These are phyloP conservation scores for Hippophae rhamnoides DNA, from an alignment of 306 rosid genomes.

Conservation along the genomic window DNA sequence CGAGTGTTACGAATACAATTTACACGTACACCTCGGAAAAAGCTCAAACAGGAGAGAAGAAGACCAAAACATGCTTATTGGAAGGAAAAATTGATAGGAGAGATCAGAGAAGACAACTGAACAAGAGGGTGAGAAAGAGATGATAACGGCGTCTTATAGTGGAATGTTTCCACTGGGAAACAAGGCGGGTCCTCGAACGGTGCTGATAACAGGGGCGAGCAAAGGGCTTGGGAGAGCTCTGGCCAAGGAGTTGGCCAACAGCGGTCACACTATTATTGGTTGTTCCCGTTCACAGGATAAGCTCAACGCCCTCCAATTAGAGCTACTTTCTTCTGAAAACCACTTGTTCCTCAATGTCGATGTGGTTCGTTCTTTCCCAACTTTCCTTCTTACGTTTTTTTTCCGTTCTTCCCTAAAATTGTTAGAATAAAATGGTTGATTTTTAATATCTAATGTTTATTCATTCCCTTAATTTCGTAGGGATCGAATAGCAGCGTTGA, in stretches of 20 bases:
- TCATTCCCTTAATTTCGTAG: slow-evolving; percentile 16
- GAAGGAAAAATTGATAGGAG: too few species aligned
- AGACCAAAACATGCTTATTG: too few species aligned
- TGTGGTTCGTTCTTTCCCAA: slow-evolving; percentile 26
- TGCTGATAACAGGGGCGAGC: slow-evolving; percentile 71
- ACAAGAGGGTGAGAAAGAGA: neutral
- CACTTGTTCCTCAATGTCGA: slow-evolving; percentile 57
- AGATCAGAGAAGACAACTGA: too few species aligned
- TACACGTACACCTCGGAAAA: too few species aligned
- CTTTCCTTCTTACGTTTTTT: neutral
- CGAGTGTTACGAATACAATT: too few species aligned
- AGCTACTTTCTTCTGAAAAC: slow-evolving; percentile 29
- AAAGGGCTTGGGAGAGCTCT: slow-evolving; percentile 72
- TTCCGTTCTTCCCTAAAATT: neutral
- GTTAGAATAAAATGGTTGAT: neutral
- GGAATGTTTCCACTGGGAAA: neutral
- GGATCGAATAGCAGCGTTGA: slow-evolving; percentile 44
- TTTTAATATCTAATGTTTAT: neutral
- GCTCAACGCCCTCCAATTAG: slow-evolving; percentile 45
- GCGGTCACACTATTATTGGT: slow-evolving; percentile 66
- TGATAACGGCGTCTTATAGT: neutral
- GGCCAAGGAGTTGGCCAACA: slow-evolving; percentile 57
- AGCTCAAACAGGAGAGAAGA: too few species aligned
- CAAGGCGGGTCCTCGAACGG: slow-evolving; percentile 18
- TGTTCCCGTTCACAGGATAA: slow-evolving; percentile 70